Base-by-base conservation (phyloP, 257 asterid genomes). In the Solanum chilense region DNA sequence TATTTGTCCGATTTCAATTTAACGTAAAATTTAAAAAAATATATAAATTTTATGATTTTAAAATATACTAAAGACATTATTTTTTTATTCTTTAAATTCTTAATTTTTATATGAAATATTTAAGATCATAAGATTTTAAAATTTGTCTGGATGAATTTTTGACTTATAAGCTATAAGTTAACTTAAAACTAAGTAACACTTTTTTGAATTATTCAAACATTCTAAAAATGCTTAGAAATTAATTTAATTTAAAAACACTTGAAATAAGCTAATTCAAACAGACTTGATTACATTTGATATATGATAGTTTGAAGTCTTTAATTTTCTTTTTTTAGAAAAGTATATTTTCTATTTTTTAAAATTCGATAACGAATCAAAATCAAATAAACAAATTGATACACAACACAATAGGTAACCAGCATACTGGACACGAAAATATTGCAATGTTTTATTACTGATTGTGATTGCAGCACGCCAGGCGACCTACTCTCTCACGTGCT, bases 361-460 rank as follows among this genome's bases (percentile, higher is more conserved):
- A 0, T 0, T 0, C 3, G 0, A 1, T 12, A 0, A 62, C 0
- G 12, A 11, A 12, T 62, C 16, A 62, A 62, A 62, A 62, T 62
- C 16, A 62, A 23, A 64, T 5, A 5, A 64, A 25, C 7, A 52
- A 52, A 52, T 52, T 52, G 62, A 5, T 52, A 52, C 62, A 18
- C 3, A 18, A 52, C 20, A 3, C 2, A 18, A 52, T 52, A 52
- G 23, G 23, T 62, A 62, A n/a, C 33, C 5, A 62, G 31, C 33
- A n/a, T 64, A 16, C 16, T 16, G n/a, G 11, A 62, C 29, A 60
- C 2, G 69, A 21, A 14, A 47, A 18, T 14, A 49, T 10, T 37
- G 39, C 1, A 37, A 62, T n/a, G 71, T 64, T 64, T 64, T 64
- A 64, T 27, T 64, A n/a, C 18, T 12, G 31, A 64, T 64, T 64